A percentile compares a stretch with the other conserved stretches of the same genome.
Evolutionary conservation across 192 early-diverging fungal species (phyloP).

Genomic region (Coemansia sp.): DNA sequence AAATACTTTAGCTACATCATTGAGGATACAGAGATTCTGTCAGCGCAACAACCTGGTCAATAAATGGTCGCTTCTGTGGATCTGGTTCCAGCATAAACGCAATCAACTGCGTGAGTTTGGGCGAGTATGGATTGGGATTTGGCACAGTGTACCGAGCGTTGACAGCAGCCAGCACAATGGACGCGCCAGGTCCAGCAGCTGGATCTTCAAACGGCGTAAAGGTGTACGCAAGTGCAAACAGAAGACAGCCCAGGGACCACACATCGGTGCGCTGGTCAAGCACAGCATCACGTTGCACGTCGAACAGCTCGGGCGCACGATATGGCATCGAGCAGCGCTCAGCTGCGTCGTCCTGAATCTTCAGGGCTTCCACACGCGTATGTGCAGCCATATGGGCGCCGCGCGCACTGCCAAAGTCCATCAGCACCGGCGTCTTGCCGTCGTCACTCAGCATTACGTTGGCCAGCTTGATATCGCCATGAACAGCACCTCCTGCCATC

Average conservation of each 20-base stretch:
- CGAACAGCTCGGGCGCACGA: constrained; percentile 77
- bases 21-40: constrained; percentile 25
- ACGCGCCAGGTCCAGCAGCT: constrained; percentile 65
- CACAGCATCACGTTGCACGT: constrained; percentile 61
- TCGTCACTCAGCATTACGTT: constrained; percentile 71
- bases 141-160: constrained; percentile 64
- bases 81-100: constrained; percentile 63
- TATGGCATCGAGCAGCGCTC: constrained; percentile 73
- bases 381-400: constrained; percentile 58
- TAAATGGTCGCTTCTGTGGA: constrained; percentile 59
- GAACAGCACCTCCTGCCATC: constrained; percentile 31
- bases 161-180: constrained; percentile 69
- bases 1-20: neutral
- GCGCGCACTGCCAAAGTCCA: constrained; percentile 76
- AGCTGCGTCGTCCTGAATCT: constrained; percentile 71
- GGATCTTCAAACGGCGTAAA: constrained; percentile 71
- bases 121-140: constrained; percentile 53
- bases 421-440: constrained; percentile 64
- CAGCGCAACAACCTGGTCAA: constrained; percentile 56
- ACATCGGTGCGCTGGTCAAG: constrained; percentile 74
- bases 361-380: constrained; percentile 60
- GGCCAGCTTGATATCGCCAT: constrained; percentile 76
- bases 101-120: constrained; percentile 56
- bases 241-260: constrained; percentile 74
- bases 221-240: constrained; percentile 71